A percentile compares a stretch with the other conserved stretches of the same genome.
Conservation (phyloP, 2,329 filamentous ascomycete species). For the Penicillium sp. region DNA sequence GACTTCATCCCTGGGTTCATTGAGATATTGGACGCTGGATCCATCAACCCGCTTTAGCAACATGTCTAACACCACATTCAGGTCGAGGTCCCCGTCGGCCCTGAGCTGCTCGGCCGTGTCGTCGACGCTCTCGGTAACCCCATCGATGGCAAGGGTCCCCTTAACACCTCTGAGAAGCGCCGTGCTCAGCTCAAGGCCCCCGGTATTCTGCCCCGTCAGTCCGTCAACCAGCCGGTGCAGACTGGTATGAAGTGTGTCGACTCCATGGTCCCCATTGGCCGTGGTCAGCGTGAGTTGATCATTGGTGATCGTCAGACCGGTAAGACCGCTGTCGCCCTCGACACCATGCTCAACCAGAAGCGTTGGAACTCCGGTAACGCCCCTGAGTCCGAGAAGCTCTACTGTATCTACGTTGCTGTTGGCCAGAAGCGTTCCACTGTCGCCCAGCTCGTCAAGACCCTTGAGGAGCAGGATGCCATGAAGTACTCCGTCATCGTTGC, state of each 20-base stretch:
- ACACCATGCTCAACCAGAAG: slow-evolving; percentile 99
- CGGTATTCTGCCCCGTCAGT: slow-evolving; percentile 93
- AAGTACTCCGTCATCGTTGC: slow-evolving; percentile 95
- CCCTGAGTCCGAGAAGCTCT: slow-evolving; percentile 98
- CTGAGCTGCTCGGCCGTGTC: slow-evolving; percentile 93
- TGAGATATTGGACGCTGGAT: slow-evolving; percentile 7
- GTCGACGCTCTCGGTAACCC: slow-evolving; percentile 98
- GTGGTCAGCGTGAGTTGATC: slow-evolving; percentile 99
- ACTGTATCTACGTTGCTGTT: slow-evolving; percentile 98
- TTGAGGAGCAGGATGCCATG: slow-evolving; percentile 99
- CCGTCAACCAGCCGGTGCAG: slow-evolving; percentile 98
- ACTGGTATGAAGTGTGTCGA: slow-evolving; percentile 99
- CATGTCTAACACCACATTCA: slow-evolving; percentile 41
- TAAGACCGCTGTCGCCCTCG: slow-evolving; percentile 98
- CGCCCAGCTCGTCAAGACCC: slow-evolving; percentile 98
- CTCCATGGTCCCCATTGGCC: slow-evolving; percentile 99
- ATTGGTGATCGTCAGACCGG: slow-evolving; percentile 99
- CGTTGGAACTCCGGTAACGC: slow-evolving; percentile 86
- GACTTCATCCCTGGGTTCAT: slow-evolving; percentile 2
- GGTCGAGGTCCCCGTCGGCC: slow-evolving; percentile 95
- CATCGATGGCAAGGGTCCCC: slow-evolving; percentile 97
- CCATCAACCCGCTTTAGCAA: neutral
- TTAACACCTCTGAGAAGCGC: slow-evolving; percentile 86
- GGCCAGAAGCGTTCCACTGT: slow-evolving; percentile 99
- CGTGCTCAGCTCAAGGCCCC: slow-evolving; percentile 99